These are phyloP conservation scores for Daldinia vernicosa DNA, from an alignment of 495 filamentous ascomycete genomes.

Conservation along the genomic window DNA sequence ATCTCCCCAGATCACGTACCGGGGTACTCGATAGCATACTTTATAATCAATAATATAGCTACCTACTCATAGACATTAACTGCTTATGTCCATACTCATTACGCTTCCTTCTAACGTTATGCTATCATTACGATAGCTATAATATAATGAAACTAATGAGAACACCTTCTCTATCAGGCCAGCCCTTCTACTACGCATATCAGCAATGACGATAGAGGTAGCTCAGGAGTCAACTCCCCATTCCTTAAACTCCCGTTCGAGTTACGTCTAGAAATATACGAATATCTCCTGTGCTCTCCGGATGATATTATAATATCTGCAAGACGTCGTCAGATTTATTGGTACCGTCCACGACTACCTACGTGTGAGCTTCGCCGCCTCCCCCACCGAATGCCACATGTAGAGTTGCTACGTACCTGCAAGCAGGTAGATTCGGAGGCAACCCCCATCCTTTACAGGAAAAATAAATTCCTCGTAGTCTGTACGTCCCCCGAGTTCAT, in stretches of 20 bases:
- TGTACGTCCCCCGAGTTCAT: conserved; percentile 24
- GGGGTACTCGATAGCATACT: background rate
- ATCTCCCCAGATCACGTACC: background rate
- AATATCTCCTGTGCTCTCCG: conserved; percentile 45
- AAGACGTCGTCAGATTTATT: conserved; percentile 8
- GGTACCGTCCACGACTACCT: background rate
- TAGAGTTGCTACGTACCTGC: conserved; percentile 47
- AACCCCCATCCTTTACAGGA: conserved; percentile 45
- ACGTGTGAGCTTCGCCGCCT: background rate
- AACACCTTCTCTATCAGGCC: background rate
- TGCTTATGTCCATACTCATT: background rate
- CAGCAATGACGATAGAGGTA: background rate
- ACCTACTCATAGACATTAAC: background rate
- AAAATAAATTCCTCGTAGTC: conserved; percentile 44
- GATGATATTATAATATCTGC: conserved; percentile 33
- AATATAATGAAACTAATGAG: conserved; percentile 2
- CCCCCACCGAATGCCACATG: conserved; percentile 20
- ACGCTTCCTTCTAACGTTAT: background rate
- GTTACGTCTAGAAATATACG: conserved; percentile 56
- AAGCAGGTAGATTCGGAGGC: conserved; percentile 46
- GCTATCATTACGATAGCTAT: background rate
- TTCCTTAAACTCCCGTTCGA: conserved; percentile 56
- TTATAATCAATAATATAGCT: background rate
- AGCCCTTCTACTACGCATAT: background rate
- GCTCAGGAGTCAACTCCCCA: conserved; percentile 16